phyloP scores from a whole-genome alignment of 495 filamentous ascomycete genomes.

The Penicillium canariense region DNA sequence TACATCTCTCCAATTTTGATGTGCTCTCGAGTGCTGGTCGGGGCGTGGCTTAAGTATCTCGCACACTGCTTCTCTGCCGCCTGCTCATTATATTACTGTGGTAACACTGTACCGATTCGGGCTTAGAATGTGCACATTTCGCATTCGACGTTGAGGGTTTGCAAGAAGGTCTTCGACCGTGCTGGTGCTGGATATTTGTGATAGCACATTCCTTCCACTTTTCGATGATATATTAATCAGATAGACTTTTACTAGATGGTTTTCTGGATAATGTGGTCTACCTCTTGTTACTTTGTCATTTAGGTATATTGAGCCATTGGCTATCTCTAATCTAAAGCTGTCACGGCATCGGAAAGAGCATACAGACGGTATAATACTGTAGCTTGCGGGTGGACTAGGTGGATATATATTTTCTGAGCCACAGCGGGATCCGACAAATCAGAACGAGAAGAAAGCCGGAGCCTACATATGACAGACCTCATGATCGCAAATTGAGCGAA shows the following conservation, averaged over 20 bases:
- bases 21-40: conserved; percentile 10
- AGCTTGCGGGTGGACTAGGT: too few relatives aligned
- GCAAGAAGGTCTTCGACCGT: background rate
- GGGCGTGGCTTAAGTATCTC: background rate
- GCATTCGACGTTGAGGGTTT: conserved; percentile 11
- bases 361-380: too few relatives aligned
- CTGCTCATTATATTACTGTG: background rate
- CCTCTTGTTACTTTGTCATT: too few relatives aligned
- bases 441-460: conserved; percentile 3
- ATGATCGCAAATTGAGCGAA: background rate
- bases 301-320: too few relatives aligned
- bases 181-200: background rate
- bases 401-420: conserved; percentile 4
- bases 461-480: background rate
- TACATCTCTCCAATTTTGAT: conserved; percentile 5
- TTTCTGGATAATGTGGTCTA: background rate
- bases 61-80: background rate
- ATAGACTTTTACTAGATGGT: background rate
- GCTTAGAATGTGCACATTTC: conserved; percentile 8
- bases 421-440: conserved; percentile 2
- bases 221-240: background rate
- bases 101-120: background rate
- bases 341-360: too few relatives aligned
- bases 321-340: too few relatives aligned
- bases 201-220: background rate